These are phyloP conservation scores for Talaromyces sp. DNA, from an alignment of 2,329 filamentous ascomycete species.

Conservation along the genomic window DNA sequence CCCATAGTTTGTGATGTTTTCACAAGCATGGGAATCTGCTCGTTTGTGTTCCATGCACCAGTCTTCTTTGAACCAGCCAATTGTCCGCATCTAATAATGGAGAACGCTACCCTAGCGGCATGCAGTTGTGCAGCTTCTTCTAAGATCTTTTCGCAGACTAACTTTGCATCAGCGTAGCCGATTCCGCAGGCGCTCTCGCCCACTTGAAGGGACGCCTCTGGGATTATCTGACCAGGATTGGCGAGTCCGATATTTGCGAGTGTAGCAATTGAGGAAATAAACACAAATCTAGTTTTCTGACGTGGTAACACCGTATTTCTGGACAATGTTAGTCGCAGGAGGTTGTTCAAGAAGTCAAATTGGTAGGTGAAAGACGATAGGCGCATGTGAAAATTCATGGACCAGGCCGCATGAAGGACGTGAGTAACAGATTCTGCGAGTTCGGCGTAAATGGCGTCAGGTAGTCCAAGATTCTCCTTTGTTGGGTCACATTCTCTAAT, in stretches of 20 bases:
- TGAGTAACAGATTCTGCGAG: not conserved
- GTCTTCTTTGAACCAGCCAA: not conserved
- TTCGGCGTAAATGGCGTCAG: not conserved
- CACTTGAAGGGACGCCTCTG: not conserved
- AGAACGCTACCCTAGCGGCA: not conserved
- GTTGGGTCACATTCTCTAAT: not conserved
- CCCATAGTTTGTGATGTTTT: not conserved
- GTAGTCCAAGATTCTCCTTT: not conserved
- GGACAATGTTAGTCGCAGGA: not conserved
- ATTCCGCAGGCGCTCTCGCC: not conserved
- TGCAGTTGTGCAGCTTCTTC: not conserved
- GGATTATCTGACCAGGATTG: not conserved
- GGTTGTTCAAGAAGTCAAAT: not conserved
- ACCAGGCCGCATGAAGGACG: not conserved
- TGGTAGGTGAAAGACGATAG: not conserved
- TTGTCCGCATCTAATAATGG: not conserved
- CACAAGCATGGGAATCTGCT: not conserved
- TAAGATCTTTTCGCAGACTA: not conserved
- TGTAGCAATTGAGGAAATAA: not conserved
- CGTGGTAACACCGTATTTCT: not conserved
- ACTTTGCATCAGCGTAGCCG: not conserved
- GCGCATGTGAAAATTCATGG: not conserved
- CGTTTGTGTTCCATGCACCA: not conserved
- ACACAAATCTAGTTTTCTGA: not conserved
- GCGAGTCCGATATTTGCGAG: not conserved